Conservation (phyloP, 2,329 filamentous ascomycete species). For the Apiospora hydei region DNA sequence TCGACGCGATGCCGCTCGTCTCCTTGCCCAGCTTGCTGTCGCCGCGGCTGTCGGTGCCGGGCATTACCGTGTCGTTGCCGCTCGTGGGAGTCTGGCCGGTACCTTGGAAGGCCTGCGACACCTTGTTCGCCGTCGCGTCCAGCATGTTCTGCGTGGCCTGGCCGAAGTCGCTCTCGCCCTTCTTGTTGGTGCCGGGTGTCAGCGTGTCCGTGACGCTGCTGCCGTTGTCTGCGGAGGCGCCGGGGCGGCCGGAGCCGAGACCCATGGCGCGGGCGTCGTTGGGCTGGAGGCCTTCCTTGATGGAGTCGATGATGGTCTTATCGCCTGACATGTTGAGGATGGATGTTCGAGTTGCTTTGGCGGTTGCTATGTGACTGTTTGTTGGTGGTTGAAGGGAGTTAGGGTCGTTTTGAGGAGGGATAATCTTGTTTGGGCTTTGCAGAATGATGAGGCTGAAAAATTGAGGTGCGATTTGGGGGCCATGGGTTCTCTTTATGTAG, state of each 20-base stretch:
- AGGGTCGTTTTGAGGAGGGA: not conserved
- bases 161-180: conserved; percentile 12
- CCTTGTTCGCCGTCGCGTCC: conserved; percentile 15
- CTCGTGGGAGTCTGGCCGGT: not conserved
- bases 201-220: conserved; percentile 5
- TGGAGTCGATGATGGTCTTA: conserved; percentile 14
- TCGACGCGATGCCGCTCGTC: conserved; percentile 10
- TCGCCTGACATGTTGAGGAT: conserved; percentile 17
- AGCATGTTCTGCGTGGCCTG: not conserved
- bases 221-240: not conserved
- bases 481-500: not conserved
- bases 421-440: not conserved
- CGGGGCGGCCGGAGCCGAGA: conserved; percentile 11
- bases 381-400: not conserved
- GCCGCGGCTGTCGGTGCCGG: conserved; percentile 17
- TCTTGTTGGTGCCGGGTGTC: conserved; percentile 15
- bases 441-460: not conserved
- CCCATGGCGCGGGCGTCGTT: conserved; percentile 22
- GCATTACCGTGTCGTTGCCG: conserved; percentile 2
- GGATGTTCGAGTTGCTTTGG: not conserved
- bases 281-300: conserved; percentile 22
- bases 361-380: not conserved
- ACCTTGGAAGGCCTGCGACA: not conserved
- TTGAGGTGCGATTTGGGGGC: not conserved
- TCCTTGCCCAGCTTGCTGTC: conserved; percentile 20